phyloP scores from a whole-genome alignment of 352 stramenopile genomes.

The Phytophthora constricta region DNA sequence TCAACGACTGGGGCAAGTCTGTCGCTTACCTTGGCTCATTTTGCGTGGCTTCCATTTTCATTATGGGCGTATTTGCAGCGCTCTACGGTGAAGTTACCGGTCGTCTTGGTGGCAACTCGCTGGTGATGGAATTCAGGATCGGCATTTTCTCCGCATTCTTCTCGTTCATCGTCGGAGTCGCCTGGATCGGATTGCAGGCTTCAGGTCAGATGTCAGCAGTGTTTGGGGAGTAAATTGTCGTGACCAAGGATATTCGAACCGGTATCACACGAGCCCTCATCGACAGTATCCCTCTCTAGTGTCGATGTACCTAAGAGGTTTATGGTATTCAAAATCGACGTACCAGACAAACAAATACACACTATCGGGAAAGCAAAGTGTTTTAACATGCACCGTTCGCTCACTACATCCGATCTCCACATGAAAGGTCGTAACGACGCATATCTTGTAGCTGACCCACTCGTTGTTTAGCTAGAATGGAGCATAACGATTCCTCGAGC shows the following conservation, averaged over 20 bases:
- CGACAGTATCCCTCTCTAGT: too few relatives aligned
- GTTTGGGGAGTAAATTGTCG: slow-evolving; percentile 66
- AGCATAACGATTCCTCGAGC: slow-evolving; percentile 10
- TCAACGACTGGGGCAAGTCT: slow-evolving; percentile 66
- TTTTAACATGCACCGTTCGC: too few relatives aligned
- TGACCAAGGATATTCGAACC: too few relatives aligned
- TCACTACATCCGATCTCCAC: too few relatives aligned
- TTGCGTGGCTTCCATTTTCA: slow-evolving; percentile 88
- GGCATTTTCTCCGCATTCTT: slow-evolving; percentile 77
- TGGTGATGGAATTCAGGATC: slow-evolving; percentile 68
- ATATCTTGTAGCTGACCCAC: background rate
- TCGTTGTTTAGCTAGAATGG: slow-evolving; percentile 3
- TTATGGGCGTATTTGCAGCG: slow-evolving; percentile 91
- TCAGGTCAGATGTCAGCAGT: slow-evolving; percentile 74
- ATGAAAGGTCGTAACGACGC: slow-evolving; percentile 4
- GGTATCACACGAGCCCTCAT: too few relatives aligned
- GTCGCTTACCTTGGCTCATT: slow-evolving; percentile 88
- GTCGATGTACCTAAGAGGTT: too few relatives aligned
- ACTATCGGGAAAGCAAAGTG: too few relatives aligned
- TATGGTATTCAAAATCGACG: too few relatives aligned
- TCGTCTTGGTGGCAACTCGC: slow-evolving; percentile 58
- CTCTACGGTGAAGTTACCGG: slow-evolving; percentile 82
- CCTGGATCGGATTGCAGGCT: slow-evolving; percentile 79
- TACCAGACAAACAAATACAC: too few relatives aligned
- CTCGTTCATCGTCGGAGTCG: slow-evolving; percentile 73